Conservation (phyloP, 805 yeast species). For the Diddensiella caesifluorescens region DNA sequence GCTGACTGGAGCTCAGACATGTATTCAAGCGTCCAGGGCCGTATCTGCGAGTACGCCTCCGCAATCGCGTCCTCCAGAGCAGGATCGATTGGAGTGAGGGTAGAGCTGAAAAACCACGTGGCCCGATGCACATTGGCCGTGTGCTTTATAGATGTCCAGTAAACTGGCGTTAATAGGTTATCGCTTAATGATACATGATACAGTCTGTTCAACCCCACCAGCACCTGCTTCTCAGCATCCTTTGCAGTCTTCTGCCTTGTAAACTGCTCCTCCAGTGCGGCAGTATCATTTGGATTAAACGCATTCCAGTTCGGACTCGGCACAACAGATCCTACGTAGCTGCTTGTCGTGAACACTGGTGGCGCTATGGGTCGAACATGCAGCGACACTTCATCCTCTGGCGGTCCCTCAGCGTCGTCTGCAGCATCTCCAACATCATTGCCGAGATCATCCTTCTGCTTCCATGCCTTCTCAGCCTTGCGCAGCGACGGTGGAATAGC, state of each 20-base stretch:
- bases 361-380: too few relatives aligned
- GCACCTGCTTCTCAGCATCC: constrained; percentile 15
- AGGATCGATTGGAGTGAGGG: constrained; percentile 33
- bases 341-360: constrained; percentile 25
- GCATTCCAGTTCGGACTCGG: constrained; percentile 35
- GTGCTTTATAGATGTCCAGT: constrained; percentile 34
- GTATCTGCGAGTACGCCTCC: constrained; percentile 19
- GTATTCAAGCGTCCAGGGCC: constrained; percentile 29
- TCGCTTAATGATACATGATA: constrained; percentile 24
- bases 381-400: constrained; percentile 7
- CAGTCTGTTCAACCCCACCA: constrained; percentile 31
- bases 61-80: constrained; percentile 26
- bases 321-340: constrained; percentile 23
- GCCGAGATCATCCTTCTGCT: too few relatives aligned
- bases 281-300: constrained; percentile 35
- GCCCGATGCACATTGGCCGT: constrained; percentile 31
- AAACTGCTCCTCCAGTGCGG: constrained; percentile 20
- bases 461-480: too few relatives aligned
- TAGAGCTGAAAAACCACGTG: constrained; percentile 35
- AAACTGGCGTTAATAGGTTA: constrained; percentile 32
- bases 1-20: constrained; percentile 25
- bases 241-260: constrained; percentile 9
- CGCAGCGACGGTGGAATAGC: background rate
- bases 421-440: too few relatives aligned
- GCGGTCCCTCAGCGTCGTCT: background rate